Evolutionary conservation across 2,329 filamentous ascomycete species (phyloP).

Genomic region (Stemphylium lycopersici): DNA sequence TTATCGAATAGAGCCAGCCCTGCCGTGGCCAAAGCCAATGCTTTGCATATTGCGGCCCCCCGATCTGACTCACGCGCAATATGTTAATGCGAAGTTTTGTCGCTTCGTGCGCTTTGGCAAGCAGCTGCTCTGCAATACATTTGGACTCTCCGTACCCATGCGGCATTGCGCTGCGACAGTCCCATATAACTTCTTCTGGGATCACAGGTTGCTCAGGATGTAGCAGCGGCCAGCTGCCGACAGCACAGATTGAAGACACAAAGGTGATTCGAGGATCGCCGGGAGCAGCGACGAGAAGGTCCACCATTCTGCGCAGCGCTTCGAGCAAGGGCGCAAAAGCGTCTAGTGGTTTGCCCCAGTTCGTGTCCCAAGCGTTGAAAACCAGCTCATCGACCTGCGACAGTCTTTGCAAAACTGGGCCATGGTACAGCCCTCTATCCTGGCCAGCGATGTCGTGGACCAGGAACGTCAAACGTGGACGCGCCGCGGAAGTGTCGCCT

Average conservation of each 20-base stretch:
- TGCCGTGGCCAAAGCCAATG: conserved; percentile 11
- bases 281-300: background rate
- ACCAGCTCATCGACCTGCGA: conserved; percentile 51
- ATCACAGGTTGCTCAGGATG: conserved; percentile 1
- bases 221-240: conserved; percentile 17
- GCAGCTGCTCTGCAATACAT: conserved; percentile 21
- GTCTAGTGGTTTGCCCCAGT: conserved; percentile 52
- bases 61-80: conserved; percentile 23
- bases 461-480: conserved; percentile 6
- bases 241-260: conserved; percentile 22
- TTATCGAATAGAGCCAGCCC: conserved; percentile 16
- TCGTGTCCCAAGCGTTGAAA: conserved; percentile 60
- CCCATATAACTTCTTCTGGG: conserved; percentile 26
- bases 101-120: conserved; percentile 6
- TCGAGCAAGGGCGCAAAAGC: conserved; percentile 33
- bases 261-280: conserved; percentile 14
- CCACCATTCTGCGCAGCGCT: conserved; percentile 13
- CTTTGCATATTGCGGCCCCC: background rate
- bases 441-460: conserved; percentile 38
- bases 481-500: background rate
- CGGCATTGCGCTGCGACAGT: conserved; percentile 32
- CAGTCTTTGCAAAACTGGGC: conserved; percentile 1
- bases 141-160: conserved; percentile 50
- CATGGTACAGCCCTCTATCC: conserved; percentile 14
- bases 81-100: conserved; percentile 14